Percentiles rank a stretch among this genome's conserved stretches.
Conservation (phyloP, 2,329 filamentous ascomycete species). For the Bipolaris cookei region DNA sequence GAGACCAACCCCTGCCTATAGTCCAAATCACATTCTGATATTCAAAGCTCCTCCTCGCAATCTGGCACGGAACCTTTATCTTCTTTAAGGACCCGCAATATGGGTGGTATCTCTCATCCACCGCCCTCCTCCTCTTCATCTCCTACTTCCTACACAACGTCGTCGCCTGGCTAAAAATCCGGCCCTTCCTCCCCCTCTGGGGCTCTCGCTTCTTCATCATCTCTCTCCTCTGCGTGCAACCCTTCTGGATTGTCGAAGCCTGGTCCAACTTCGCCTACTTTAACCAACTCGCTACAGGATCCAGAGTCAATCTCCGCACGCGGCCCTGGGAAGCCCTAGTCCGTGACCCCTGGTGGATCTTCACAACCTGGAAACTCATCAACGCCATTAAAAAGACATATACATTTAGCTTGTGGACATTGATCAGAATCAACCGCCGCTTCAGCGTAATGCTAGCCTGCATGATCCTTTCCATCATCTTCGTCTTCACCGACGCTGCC, state of each 20-base stretch:
- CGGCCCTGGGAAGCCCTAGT: conserved; percentile 43
- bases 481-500: conserved; percentile 40
- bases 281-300: conserved; percentile 35
- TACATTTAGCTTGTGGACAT: conserved; percentile 32
- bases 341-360: conserved; percentile 48
- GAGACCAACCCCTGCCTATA: not conserved
- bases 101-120: conserved; percentile 45
- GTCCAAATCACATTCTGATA: conserved; percentile 12
- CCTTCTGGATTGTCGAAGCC: conserved; percentile 45
- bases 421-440: conserved; percentile 38
- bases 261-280: conserved; percentile 49
- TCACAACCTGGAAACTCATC: conserved; percentile 44
- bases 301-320: conserved; percentile 36
- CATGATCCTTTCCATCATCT: conserved; percentile 43
- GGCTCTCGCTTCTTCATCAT: conserved; percentile 45
- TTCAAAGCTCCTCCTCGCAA: conserved; percentile 42
- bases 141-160: conserved; percentile 47
- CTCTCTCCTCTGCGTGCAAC: conserved; percentile 41
- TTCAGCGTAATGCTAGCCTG: conserved; percentile 46
- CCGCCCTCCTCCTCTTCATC: conserved; percentile 45
- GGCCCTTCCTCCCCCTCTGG: conserved; percentile 43
- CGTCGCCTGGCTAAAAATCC: conserved; percentile 46
- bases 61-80: conserved; percentile 48
- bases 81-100: conserved; percentile 41
- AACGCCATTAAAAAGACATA: conserved; percentile 45